Percentiles rank a stretch among this genome's conserved stretches.
Conservation (phyloP, 495 filamentous ascomycete genomes). For the Lentithecium fluviatile region DNA sequence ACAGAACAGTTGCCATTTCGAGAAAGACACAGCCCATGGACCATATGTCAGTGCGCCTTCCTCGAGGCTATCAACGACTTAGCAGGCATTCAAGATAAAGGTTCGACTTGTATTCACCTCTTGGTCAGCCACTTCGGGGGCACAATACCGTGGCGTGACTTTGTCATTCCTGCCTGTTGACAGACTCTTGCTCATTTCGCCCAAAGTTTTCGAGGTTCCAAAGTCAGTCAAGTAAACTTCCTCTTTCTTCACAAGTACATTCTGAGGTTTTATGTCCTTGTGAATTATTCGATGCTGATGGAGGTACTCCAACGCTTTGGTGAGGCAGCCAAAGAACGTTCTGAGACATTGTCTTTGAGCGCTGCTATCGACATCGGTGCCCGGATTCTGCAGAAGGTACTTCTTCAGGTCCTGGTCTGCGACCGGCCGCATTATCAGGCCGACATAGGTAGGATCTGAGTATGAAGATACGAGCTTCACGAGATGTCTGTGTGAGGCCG, state of each 20-base stretch:
- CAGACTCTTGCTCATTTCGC: conserved; percentile 4
- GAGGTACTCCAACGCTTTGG: conserved; percentile 45
- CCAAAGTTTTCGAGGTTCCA: conserved; percentile 42
- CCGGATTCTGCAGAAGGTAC: neutral
- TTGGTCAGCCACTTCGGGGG: conserved; percentile 46
- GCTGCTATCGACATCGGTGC: neutral
- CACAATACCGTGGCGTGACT: conserved; percentile 45
- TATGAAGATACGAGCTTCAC: conserved; percentile 26
- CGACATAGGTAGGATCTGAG: conserved; percentile 20
- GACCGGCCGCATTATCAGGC: conserved; percentile 28
- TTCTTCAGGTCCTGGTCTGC: conserved; percentile 16
- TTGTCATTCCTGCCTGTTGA: conserved; percentile 1
- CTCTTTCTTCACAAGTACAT: conserved; percentile 47
- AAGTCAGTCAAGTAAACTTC: conserved; percentile 48
- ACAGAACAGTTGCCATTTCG: conserved; percentile 45
- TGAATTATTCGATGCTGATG: conserved; percentile 46
- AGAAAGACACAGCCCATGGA: conserved; percentile 51
- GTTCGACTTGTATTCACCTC: neutral
- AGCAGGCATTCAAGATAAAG: neutral
- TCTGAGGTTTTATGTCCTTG: conserved; percentile 51
- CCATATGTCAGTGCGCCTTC: conserved; percentile 49
- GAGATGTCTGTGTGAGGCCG: conserved; percentile 19
- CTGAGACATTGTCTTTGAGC: conserved; percentile 6
- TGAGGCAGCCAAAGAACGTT: conserved; percentile 37
- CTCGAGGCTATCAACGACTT: conserved; percentile 26